Evolutionary conservation across 352 stramenopile genomes (phyloP), one percentile per base, ranked within the genome.

Genomic region (Pythium aquatile): DNA sequence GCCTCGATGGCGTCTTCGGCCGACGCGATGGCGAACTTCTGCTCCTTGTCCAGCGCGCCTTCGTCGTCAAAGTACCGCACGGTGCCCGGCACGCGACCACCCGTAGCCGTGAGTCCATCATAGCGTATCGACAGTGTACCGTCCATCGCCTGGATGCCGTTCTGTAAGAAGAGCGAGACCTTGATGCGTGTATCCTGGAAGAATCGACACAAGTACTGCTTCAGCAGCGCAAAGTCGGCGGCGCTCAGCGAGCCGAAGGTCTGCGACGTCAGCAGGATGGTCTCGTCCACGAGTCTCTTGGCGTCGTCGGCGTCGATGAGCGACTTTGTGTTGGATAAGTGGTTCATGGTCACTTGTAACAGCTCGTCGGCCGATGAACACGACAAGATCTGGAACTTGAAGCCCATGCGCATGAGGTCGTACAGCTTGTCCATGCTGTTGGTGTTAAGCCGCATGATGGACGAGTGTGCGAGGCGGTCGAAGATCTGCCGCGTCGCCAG

Each of bases 361-460:
- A 97, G 72, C 51, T 97, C 85, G 40, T 94, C 82, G 3, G 90
- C 84, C 17, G 81, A 94, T 11, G 81, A 78, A 59, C 85, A 96
- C 8, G 75, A 81, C 26, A 97, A 55, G 5, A 97, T 60, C 64
- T 98, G 92, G 69, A 94, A 96, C 75, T 98, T 98, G 76, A 97
- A 96, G n/a, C 90, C 93, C 93, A 98, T 97, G 58, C 88, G 91
- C 87, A 98, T 97, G 60, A 98, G 76, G 54, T 97, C 93, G 72
- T 97, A 98, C 29, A 98, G 85, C 83, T 98, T 98, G 76, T 96
- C 87, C 92, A 98, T 98, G 69, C 84, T 96, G 65, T 88, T 96
- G 56, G 92, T 81, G 70, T 98, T 98, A 46, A 98, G 79, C 7
- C 91, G 79, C 93, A 98, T 98, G 73, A 98, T 98, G 48, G 88